Evolutionary conservation across 129 eudicot species (phyloP).

Genomic region (Mikania micrantha): DNA sequence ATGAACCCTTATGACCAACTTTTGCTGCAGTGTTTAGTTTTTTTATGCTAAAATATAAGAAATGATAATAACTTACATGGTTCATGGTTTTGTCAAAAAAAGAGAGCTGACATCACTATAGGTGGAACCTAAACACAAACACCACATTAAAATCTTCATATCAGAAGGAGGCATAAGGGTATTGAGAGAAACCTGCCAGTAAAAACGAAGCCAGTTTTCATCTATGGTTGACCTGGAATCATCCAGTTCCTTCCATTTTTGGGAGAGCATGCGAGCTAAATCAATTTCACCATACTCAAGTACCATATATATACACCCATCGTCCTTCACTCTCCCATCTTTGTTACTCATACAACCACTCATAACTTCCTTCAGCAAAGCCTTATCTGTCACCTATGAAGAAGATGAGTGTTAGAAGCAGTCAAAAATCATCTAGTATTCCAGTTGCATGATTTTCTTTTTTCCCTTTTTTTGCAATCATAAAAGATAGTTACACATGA

Average conservation of each 20-base stretch:
- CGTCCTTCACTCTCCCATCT: constrained; percentile 74
- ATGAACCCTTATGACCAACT: background rate
- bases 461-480: background rate
- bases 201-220: constrained; percentile 96
- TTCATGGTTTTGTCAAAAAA: background rate
- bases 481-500: background rate
- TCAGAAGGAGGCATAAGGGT: constrained; percentile 6
- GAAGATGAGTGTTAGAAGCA: constrained; percentile 23
- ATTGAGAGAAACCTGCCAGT: constrained; percentile 68
- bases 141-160: background rate
- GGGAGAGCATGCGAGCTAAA: constrained; percentile 96
- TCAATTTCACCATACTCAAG: constrained; percentile 98
- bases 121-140: constrained; percentile 7
- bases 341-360: constrained; percentile 71
- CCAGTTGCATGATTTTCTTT: background rate
- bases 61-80: background rate
- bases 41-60: constrained; percentile 1
- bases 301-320: constrained; percentile 85
- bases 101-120: background rate
- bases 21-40: background rate
- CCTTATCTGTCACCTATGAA: constrained; percentile 92
- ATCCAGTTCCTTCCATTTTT: constrained; percentile 84
- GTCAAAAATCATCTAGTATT: background rate
- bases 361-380: constrained; percentile 74
- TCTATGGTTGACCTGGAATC: constrained; percentile 52